Conservation (phyloP, 73 alveolate genomes). For the Uronychia binucleata region DNA sequence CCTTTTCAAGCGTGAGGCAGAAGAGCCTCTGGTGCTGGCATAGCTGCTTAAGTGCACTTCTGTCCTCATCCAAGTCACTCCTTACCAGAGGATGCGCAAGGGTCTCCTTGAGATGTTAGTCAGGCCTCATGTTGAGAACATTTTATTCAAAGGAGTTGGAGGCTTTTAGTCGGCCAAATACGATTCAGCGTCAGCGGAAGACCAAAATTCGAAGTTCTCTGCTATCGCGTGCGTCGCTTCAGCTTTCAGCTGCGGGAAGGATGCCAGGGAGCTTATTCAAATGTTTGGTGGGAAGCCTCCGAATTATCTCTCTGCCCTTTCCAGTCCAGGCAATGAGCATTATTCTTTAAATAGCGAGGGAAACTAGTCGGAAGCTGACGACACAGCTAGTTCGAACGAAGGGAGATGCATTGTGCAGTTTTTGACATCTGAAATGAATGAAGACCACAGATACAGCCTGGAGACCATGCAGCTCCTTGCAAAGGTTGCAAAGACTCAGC, state of each 20-base stretch:
- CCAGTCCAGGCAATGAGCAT: no score
- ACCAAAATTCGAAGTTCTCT: neutral
- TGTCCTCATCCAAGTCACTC: neutral
- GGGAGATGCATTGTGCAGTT: neutral
- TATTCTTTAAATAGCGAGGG: no score
- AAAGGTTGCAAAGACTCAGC: neutral
- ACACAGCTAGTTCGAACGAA: no score
- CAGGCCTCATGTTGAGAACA: neutral
- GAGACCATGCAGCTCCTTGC: neutral
- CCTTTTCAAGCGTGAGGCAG: neutral
- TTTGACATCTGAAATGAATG: neutral
- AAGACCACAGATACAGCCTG: neutral
- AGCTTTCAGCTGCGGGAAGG: neutral
- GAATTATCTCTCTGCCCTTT: no score
- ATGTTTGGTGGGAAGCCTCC: no score
- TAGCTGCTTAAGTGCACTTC: neutral
- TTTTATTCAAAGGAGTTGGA: neutral
- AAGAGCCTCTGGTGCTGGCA: neutral
- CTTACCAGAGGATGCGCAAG: neutral
- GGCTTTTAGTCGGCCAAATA: neutral
- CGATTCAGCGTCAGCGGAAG: neutral
- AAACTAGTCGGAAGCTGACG: no score
- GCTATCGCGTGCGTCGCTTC: neutral
- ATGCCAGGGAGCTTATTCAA: neutral
- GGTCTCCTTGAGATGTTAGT: neutral